phyloP scores from a whole-genome alignment of 2,329 filamentous ascomycete species.

The Cladophialophora chaetospira region DNA sequence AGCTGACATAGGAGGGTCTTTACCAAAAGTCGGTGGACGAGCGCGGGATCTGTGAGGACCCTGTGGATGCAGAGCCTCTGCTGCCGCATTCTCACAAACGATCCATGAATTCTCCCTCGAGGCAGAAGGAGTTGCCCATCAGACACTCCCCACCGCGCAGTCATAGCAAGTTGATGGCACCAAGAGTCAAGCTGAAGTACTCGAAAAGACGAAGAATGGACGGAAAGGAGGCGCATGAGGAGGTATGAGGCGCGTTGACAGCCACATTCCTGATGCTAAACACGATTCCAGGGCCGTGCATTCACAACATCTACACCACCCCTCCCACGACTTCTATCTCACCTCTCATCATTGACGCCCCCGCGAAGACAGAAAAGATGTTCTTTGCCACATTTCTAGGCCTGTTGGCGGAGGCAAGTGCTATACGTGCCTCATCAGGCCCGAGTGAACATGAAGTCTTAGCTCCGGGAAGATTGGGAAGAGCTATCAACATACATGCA shows the following conservation, averaged over 20 bases:
- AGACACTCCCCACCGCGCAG: too few relatives aligned
- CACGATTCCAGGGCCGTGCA: conserved; percentile 22
- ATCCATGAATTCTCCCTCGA: too few relatives aligned
- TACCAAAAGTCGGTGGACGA: too few relatives aligned
- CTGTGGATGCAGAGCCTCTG: too few relatives aligned
- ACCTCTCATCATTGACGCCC: background rate
- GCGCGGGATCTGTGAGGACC: too few relatives aligned
- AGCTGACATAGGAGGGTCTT: too few relatives aligned
- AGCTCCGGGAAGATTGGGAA: background rate
- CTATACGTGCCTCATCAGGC: background rate
- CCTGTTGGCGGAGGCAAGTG: background rate
- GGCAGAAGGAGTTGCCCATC: too few relatives aligned
- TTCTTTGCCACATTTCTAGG: background rate
- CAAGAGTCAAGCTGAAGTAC: too few relatives aligned
- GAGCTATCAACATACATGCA: conserved; percentile 2
- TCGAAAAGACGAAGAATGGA: too few relatives aligned
- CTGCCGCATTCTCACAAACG: too few relatives aligned
- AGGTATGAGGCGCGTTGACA: conserved; percentile 3
- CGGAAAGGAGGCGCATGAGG: background rate
- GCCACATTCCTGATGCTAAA: conserved; percentile 24
- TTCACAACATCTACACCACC: conserved; percentile 9
- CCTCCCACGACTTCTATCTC: background rate
- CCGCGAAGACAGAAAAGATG: conserved; percentile 7
- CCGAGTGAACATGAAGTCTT: background rate
- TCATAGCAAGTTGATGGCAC: too few relatives aligned